phyloP scores from a whole-genome alignment of 176 grass and related monocot genomes.

The Phoenix dactylifera region DNA sequence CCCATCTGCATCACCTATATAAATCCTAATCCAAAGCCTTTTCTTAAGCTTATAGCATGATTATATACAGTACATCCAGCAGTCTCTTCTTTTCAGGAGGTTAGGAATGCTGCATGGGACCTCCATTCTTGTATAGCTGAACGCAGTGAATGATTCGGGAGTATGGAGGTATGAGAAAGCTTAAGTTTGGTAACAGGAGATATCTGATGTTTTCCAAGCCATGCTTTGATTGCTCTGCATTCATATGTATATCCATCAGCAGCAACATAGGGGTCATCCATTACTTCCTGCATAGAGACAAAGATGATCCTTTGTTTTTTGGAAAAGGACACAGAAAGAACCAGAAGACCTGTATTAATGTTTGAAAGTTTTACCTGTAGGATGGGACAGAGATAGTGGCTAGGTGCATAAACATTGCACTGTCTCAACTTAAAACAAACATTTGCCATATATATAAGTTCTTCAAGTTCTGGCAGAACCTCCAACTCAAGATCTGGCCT shows the following conservation, averaged over 20 bases:
- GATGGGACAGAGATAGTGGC: constrained; percentile 78
- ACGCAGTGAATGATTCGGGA: constrained; percentile 67
- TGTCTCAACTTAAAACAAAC: constrained; percentile 22
- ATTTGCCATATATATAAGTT: constrained; percentile 42
- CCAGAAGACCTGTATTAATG: too few relatives aligned
- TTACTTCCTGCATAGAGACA: constrained; percentile 49
- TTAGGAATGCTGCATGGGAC: constrained; percentile 18
- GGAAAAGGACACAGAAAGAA: too few relatives aligned
- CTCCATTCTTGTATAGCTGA: constrained; percentile 81
- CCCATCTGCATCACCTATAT: too few relatives aligned
- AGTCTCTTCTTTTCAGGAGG: constrained; percentile 8
- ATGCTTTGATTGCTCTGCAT: constrained; percentile 63
- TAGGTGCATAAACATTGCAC: constrained; percentile 28
- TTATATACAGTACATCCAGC: too few relatives aligned
- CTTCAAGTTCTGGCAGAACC: constrained; percentile 68
- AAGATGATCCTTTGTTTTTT: neutral
- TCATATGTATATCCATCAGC: constrained; percentile 90
- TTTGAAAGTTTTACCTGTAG: constrained; percentile 41
- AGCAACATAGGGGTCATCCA: constrained; percentile 75
- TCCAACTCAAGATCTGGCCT: constrained; percentile 57
- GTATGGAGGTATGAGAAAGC: constrained; percentile 45
- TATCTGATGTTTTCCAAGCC: constrained; percentile 49
- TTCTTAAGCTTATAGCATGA: too few relatives aligned
- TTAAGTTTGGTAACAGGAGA: constrained; percentile 54
- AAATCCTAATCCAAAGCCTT: too few relatives aligned